A percentile compares a stretch with the other conserved stretches of the same genome.
Evolutionary conservation across 1,284 basidiomycete genomes (phyloP).

Genomic region (Boletellus dicymbophilus): DNA sequence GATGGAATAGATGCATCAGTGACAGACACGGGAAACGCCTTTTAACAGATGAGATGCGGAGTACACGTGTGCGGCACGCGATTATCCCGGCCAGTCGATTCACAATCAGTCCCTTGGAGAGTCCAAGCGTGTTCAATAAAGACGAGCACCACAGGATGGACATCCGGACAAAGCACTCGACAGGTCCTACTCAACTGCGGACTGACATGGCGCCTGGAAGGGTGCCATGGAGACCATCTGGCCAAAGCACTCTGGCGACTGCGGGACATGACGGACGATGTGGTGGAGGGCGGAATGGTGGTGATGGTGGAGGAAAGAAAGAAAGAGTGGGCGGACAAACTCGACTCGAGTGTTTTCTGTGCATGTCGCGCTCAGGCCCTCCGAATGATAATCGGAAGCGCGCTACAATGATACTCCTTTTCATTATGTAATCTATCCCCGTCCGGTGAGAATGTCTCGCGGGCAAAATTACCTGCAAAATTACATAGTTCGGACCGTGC

Average conservation of each 20-base stretch:
- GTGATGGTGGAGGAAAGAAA: background rate
- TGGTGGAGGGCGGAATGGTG: background rate
- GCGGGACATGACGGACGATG: background rate
- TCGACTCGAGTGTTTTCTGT: background rate
- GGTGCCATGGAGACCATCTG: background rate
- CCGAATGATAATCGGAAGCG: too few relatives aligned
- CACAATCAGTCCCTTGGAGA: conserved; percentile 10
- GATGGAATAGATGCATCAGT: conserved; percentile 8
- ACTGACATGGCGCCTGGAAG: background rate
- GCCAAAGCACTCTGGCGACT: conserved; percentile 9
- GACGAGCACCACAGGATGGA: background rate
- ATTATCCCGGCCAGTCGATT: conserved; percentile 25
- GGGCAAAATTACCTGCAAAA: background rate
- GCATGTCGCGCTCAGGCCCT: too few relatives aligned
- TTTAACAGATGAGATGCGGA: conserved; percentile 34
- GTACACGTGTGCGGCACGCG: conserved; percentile 36
- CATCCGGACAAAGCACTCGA: conserved; percentile 15
- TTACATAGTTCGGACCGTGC: background rate
- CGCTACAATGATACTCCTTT: background rate
- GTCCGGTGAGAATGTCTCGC: background rate
- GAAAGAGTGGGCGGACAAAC: background rate
- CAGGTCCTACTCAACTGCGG: conserved; percentile 1
- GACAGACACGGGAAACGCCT: conserved; percentile 14
- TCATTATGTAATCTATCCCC: background rate
- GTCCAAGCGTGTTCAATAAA: conserved; percentile 13